Evolutionary conservation across 345 rosid species (phyloP), one percentile per base, ranked within the genome.

Genomic region (Xanthoceras sorbifolium): DNA sequence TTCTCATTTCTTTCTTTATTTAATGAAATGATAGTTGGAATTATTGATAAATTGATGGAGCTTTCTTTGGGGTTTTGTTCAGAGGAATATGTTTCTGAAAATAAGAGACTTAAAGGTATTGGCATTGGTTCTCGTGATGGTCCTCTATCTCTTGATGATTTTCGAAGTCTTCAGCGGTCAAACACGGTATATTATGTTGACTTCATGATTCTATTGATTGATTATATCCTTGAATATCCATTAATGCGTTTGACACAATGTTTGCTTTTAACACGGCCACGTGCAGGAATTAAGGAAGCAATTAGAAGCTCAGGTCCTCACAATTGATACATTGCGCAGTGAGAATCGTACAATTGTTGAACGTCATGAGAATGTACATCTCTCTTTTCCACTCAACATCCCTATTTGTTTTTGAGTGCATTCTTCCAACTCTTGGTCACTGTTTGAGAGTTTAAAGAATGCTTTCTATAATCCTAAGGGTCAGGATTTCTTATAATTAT

Each of bases 41-140:
- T 20, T 25, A 26, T 46, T 29, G 29, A 64, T 78, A 17, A 46
- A 54, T 36, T 66, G 71, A 73, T 68, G 64, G 29, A 1, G 42
- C 20, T 72, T 62, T 72, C 57, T 48, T 64, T 55, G 2, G n/a
- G 22, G n/a, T 62, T 68, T 29, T 78, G 44, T 54, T 76, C 86
- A 93, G 99, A 90, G 83, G 98, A 90, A 74, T 48, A 84, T 80
- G 71, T 70, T 70, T 76, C 80, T 64, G 94, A 93, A 74, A 88
- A 62, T 79, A 93, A 96, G 84, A 92, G 94, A 78, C 80, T 86
- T 55, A 96, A 93, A 81, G 97, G 97, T 28, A 88, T 92, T 74
- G 99, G 97, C 67, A 91, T 93, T 84, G 91, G 97, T 87, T 95
- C 94, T 86, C 92, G 93, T 26, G 94, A 93, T 75, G 99, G 98